Conservation (phyloP, 768 basidiomycete genomes). For the Amanita fuliginea region DNA sequence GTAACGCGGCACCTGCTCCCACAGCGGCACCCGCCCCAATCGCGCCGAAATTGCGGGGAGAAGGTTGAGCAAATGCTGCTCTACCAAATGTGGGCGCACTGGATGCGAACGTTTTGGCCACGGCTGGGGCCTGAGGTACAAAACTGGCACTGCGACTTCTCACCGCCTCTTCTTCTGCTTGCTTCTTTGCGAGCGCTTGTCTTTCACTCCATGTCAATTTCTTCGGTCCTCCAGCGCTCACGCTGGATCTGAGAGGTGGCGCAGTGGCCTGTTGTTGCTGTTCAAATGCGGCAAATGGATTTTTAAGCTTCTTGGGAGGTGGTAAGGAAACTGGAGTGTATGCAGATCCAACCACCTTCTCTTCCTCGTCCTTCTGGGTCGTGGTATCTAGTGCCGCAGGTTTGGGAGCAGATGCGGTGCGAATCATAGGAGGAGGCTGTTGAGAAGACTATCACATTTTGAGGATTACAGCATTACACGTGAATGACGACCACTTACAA, state of each 20-base stretch:
- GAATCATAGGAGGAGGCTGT: background rate
- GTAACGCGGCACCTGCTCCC: slow-evolving; percentile 17
- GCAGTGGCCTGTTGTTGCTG: slow-evolving; percentile 29
- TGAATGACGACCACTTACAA: background rate
- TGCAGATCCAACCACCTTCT: slow-evolving; percentile 79
- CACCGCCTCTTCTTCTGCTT: slow-evolving; percentile 67
- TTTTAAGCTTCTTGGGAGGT: slow-evolving; percentile 79
- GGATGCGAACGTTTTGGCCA: slow-evolving; percentile 28
- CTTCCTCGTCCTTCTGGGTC: slow-evolving; percentile 65
- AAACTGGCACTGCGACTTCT: slow-evolving; percentile 48
- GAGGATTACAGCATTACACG: background rate
- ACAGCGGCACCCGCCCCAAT: slow-evolving; percentile 20
- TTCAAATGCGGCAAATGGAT: slow-evolving; percentile 62
- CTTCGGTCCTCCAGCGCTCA: slow-evolving; percentile 34
- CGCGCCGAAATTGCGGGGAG: slow-evolving; percentile 35
- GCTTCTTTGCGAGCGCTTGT: slow-evolving; percentile 85
- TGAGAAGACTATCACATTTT: background rate
- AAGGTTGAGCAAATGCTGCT: slow-evolving; percentile 23
- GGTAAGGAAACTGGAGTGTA: slow-evolving; percentile 83
- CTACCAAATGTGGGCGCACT: slow-evolving; percentile 37
- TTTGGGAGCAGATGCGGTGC: background rate
- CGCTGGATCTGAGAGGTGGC: slow-evolving; percentile 12
- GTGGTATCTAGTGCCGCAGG: slow-evolving; percentile 12
- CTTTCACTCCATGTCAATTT: slow-evolving; percentile 93
- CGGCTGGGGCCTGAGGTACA: slow-evolving; percentile 19